Evolutionary conservation across 2,329 filamentous ascomycete genomes (phyloP), one percentile per base, ranked within the genome.

Genomic region (Sclerotinia trifoliorum): DNA sequence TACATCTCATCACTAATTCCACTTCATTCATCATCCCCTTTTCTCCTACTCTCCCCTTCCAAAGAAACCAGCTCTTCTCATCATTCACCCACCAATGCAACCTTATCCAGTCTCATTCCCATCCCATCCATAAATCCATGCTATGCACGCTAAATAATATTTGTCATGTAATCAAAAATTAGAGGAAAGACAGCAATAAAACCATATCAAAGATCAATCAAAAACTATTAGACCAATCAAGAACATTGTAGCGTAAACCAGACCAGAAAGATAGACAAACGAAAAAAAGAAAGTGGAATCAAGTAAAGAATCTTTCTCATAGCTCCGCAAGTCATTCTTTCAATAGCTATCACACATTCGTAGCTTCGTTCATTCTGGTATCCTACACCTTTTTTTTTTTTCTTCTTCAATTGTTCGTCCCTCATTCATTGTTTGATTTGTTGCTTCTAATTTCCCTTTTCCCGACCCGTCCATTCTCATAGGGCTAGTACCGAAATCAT

Each of bases 81-180:
- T n/a, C 19, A 35, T n/a, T 19, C 21, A 7, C 19, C 17, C 17
- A 21, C 15, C 10, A 32, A 35, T 55, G 13, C 54, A 35, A 15
- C 54, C 17, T 11, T 5, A 10, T 17, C 29, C 19, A 56, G 13
- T 29, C 19, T 32, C 29, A 35, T 56, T 56, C 2, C 29, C 39
- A 42, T 17, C 39, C 39, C 39, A 42, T 42, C 39, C 39, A 42
- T 42, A 42, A 42, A 42, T 42, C 29, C 21, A n/a, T 39, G 54
- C 54, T 56, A 56, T 56, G 54, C 54, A 56, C 54, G 54, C 54
- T 56, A 56, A 56, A 7, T 42, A 42, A 39, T 39, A 19, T 56
- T 56, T 32, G 19, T 42, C 3, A 42, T 42, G 13, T 42, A 42
- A 56, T 56, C 29, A 35, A 21, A 56, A 56, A n/a, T 15, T 29